Percentiles rank a stretch among this genome's conserved stretches.
These are phyloP conservation scores for Cercophora samala DNA, from an alignment of 495 filamentous ascomycete species.

Conservation along the genomic window DNA sequence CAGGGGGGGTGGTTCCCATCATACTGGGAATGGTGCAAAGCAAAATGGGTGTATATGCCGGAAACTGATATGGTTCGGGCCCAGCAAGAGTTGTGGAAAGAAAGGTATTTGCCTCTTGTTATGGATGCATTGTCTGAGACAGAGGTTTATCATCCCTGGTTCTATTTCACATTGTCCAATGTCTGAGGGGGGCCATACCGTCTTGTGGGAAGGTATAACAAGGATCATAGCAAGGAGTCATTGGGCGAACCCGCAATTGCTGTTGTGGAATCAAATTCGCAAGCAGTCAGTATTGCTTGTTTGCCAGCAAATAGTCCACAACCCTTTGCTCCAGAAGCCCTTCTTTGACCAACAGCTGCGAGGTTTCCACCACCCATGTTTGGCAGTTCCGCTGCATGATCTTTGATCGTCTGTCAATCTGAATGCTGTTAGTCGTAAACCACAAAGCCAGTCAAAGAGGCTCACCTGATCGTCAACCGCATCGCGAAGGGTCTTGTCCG, in stretches of 20 bases:
- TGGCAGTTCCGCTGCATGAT: slow-evolving; percentile 20
- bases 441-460: background rate
- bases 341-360: slow-evolving; percentile 13
- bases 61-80: background rate
- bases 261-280: background rate
- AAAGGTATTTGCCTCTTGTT: slow-evolving; percentile 3
- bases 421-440: background rate
- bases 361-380: slow-evolving; percentile 18
- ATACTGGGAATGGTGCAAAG: slow-evolving; percentile 17
- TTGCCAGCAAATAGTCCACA: too few relatives aligned
- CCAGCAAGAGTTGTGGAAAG: slow-evolving; percentile 3
- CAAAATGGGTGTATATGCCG: background rate
- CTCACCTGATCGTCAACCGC: slow-evolving; percentile 5
- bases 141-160: slow-evolving; percentile 2
- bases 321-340: slow-evolving; percentile 2
- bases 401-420: slow-evolving; percentile 3
- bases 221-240: too few relatives aligned
- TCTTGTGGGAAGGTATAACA: too few relatives aligned
- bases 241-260: too few relatives aligned
- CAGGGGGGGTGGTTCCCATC: slow-evolving; percentile 14
- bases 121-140: background rate
- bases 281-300: too few relatives aligned
- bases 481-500: slow-evolving; percentile 15
- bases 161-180: slow-evolving; percentile 7
- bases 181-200: too few relatives aligned